phyloP scores from a whole-genome alignment of 345 rosid genomes.

The Pugionium cornutum region DNA sequence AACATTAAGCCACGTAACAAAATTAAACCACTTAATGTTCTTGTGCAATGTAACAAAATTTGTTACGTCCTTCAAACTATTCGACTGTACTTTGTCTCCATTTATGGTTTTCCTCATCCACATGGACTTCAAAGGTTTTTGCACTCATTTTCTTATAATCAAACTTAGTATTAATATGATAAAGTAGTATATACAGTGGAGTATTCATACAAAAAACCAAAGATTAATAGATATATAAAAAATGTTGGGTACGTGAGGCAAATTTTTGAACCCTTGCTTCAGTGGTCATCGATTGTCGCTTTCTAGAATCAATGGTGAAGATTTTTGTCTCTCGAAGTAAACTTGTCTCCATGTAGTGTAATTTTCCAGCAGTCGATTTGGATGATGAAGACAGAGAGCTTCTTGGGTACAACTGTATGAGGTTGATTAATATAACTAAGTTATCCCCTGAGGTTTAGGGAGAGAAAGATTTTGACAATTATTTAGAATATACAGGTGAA shows the following conservation, averaged over 20 bases:
- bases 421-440: neutral
- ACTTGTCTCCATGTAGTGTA: constrained; percentile 77
- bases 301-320: constrained; percentile 34
- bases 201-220: too few relatives aligned
- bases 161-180: too few relatives aligned
- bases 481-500: neutral
- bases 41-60: too few relatives aligned
- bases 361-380: constrained; percentile 83
- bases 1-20: too few relatives aligned
- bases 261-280: neutral
- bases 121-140: too few relatives aligned
- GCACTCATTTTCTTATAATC: too few relatives aligned
- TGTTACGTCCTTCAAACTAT: too few relatives aligned
- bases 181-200: too few relatives aligned
- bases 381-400: constrained; percentile 61
- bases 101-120: too few relatives aligned
- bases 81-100: too few relatives aligned
- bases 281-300: neutral
- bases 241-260: neutral
- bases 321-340: constrained; percentile 56
- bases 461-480: neutral
- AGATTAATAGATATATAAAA: too few relatives aligned
- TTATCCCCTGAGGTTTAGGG: neutral
- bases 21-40: too few relatives aligned
- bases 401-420: constrained; percentile 80